Evolutionary conservation across 345 rosid species (phyloP), one percentile per base, ranked within the genome.

Genomic region (Nephelium lappaceum): DNA sequence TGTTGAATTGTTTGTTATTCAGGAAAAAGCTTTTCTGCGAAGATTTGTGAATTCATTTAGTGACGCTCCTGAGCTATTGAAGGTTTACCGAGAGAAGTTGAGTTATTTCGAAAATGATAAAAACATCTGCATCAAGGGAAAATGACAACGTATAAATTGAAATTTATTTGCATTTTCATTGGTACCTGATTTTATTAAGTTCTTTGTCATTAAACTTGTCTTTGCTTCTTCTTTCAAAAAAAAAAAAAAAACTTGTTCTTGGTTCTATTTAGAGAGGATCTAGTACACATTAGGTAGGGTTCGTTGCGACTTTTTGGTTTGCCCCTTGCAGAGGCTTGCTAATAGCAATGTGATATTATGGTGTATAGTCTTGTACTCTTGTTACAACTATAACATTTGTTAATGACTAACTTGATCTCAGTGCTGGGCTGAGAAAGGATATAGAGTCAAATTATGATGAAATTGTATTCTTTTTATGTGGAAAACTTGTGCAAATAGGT

Each of bases 11-110:
- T 69, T 85, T 18, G 19, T 0, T 1, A 0, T 11, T 11, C 12
- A 76, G 10, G 86, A 84, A 63, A 38, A 75, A 45, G 0, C 0
- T 0, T 83, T 84, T 42, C 14, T 86, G 49, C 11, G 10, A 55
- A 81, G 43, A 78, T 83, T 74, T 75, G 67, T 85, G 69, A 23
- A 69, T 27, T 19, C 49, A 12, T 60, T 69, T 66, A 47, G 65
- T 61, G 77, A 69, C 6, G 68, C 76, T 12, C 61, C 76, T 4
- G n/a, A 73, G 53, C 69, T 84, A 70, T 67, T 72, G 75, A 71
- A 65, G 68, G 15, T 82, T 8, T 86, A 84, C 27, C 4, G 57
- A 70, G 62, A 78, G 62, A 57, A 57, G 24, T 57, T 57, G 23
- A 24, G 21, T 5, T 5, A n/a, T 57, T 57, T 18, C 9, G 62